These are phyloP conservation scores for Trichoderma hamatum DNA, from an alignment of 2,329 filamentous ascomycete species.

Conservation along the genomic window DNA sequence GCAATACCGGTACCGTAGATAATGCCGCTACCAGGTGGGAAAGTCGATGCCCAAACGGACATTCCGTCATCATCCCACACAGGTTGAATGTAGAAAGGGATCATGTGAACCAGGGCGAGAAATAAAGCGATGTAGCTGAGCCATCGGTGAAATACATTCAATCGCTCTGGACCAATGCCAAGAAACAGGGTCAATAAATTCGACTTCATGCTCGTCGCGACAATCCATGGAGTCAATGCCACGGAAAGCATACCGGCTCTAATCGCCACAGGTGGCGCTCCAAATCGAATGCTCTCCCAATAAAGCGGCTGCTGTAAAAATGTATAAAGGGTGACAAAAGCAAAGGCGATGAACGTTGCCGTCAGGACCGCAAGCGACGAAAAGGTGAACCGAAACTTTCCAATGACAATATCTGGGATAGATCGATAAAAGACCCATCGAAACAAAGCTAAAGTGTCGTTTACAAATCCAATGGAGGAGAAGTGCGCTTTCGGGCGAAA, in stretches of 20 bases:
- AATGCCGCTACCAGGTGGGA: slow-evolving; percentile 65
- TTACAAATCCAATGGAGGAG: slow-evolving; percentile 73
- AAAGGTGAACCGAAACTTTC: slow-evolving; percentile 72
- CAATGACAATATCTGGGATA: slow-evolving; percentile 71
- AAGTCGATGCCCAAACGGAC: slow-evolving; percentile 69
- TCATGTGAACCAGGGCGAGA: slow-evolving; percentile 77
- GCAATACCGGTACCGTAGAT: slow-evolving; percentile 87
- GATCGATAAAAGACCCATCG: slow-evolving; percentile 89
- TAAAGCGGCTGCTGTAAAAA: slow-evolving; percentile 88
- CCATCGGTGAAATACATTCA: slow-evolving; percentile 95
- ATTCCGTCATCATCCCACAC: slow-evolving; percentile 80
- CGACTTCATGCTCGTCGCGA: slow-evolving; percentile 87
- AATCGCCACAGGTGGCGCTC: slow-evolving; percentile 85
- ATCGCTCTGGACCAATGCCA: slow-evolving; percentile 86
- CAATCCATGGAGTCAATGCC: slow-evolving; percentile 89
- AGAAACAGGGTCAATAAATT: slow-evolving; percentile 84
- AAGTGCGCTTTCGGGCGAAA: slow-evolving; percentile 71
- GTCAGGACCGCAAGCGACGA: slow-evolving; percentile 75
- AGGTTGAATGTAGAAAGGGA: slow-evolving; percentile 89
- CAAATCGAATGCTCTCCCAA: slow-evolving; percentile 82
- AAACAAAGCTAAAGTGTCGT: slow-evolving; percentile 79
- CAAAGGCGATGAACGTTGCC: slow-evolving; percentile 67
- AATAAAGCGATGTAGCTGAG: slow-evolving; percentile 84
- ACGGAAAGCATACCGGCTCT: slow-evolving; percentile 90
- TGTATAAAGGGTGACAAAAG: slow-evolving; percentile 77